Evolutionary conservation across 2,329 filamentous ascomycete species (phyloP).

Genomic region (Fusarium virguliforme): DNA sequence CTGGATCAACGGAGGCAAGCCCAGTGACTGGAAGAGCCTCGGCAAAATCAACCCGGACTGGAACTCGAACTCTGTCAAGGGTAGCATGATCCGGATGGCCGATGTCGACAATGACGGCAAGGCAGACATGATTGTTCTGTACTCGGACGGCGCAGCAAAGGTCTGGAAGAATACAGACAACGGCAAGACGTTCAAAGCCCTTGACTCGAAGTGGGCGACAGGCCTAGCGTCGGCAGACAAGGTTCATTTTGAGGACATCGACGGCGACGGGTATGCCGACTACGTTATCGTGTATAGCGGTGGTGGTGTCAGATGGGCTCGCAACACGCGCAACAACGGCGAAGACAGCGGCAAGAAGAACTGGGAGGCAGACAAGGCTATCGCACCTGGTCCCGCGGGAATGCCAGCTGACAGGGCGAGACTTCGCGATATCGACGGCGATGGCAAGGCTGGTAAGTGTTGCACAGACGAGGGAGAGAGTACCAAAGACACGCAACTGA

Average conservation of each 20-base stretch:
- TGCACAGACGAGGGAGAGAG: background rate
- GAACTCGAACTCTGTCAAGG: background rate
- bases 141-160: background rate
- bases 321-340: constrained; percentile 26
- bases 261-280: constrained; percentile 23
- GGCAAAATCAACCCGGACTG: constrained; percentile 3
- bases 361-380: constrained; percentile 7
- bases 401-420: constrained; percentile 17
- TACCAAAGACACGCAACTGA: background rate
- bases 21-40: background rate
- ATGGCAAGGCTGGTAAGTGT: constrained; percentile 5
- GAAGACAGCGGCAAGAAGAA: constrained; percentile 23
- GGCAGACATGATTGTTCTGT: constrained; percentile 12
- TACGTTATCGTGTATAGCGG: constrained; percentile 9
- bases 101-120: constrained; percentile 14
- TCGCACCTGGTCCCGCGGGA: constrained; percentile 16
- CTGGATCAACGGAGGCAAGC: constrained; percentile 5
- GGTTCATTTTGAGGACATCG: constrained; percentile 14
- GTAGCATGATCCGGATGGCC: background rate
- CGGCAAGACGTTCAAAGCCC: constrained; percentile 6
- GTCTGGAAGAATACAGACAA: constrained; percentile 12
- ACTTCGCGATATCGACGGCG: constrained; percentile 13
- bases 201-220: constrained; percentile 24
- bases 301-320: constrained; percentile 19
- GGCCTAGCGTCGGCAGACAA: constrained; percentile 13